These are phyloP conservation scores for Eragrostis tef DNA, from an alignment of 202 grass and related monocot species.

Conservation along the genomic window DNA sequence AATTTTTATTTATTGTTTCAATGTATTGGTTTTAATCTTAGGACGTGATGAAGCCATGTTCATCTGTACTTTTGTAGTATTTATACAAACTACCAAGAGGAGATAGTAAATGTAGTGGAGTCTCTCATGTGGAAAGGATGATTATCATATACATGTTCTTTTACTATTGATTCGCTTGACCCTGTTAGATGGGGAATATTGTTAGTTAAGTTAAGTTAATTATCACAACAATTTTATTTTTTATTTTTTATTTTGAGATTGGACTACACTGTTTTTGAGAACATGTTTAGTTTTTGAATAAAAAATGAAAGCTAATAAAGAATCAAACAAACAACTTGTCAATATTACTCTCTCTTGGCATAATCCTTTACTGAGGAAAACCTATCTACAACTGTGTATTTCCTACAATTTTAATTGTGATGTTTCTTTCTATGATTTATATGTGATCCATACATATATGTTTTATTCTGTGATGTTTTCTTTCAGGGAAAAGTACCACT, in stretches of 20 bases:
- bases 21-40: not conserved
- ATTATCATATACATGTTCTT: no score
- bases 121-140: slow-evolving; percentile 3
- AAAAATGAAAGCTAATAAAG: not conserved
- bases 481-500: slow-evolving; percentile 71
- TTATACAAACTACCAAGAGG: slow-evolving; percentile 11
- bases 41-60: not conserved
- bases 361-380: slow-evolving; percentile 8
- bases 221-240: not conserved
- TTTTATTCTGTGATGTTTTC: not conserved
- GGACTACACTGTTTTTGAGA: not conserved
- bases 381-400: not conserved
- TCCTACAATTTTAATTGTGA: not conserved
- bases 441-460: not conserved
- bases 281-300: not conserved
- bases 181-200: slow-evolving; percentile 7
- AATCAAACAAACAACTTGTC: not conserved
- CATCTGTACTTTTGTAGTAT: not conserved
- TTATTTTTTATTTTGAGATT: not conserved
- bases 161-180: not conserved
- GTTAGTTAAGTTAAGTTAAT: not conserved
- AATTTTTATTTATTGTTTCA: not conserved
- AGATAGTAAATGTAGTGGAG: not conserved
- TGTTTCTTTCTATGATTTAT: not conserved
- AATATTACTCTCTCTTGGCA: not conserved